Percentiles rank a stretch among this genome's conserved stretches.
Conservation (phyloP, 768 basidiomycete species). For the Daedaleopsis nitida region DNA sequence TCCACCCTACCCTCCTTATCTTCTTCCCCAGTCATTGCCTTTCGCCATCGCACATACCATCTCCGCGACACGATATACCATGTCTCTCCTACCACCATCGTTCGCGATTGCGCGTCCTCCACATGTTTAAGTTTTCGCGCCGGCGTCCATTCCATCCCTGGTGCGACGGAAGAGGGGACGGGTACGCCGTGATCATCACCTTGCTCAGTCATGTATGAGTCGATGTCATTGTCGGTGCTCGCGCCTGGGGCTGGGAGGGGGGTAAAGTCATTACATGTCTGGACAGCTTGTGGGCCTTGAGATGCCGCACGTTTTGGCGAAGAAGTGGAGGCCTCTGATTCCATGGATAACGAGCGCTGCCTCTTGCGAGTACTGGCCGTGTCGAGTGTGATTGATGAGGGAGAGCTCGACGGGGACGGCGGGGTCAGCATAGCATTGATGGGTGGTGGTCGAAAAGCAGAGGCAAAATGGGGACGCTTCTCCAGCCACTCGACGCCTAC, state of each 20-base stretch:
- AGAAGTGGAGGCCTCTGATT: constrained; percentile 68
- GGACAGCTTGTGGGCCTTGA: constrained; percentile 50
- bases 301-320: constrained; percentile 82
- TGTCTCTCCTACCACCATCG: constrained; percentile 65
- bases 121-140: constrained; percentile 55
- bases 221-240: constrained; percentile 54
- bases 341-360: constrained; percentile 75
- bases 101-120: constrained; percentile 43
- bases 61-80: constrained; percentile 75
- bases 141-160: constrained; percentile 32
- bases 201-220: constrained; percentile 45
- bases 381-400: constrained; percentile 28
- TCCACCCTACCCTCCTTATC: constrained; percentile 68
- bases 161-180: not conserved
- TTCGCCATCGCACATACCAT: constrained; percentile 80
- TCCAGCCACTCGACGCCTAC: constrained; percentile 11
- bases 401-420: constrained; percentile 45
- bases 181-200: constrained; percentile 25
- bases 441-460: constrained; percentile 14
- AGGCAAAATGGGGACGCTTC: not conserved
- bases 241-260: constrained; percentile 30
- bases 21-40: constrained; percentile 65
- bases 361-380: constrained; percentile 57
- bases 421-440: constrained; percentile 47
- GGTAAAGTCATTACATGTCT: constrained; percentile 34